Percentiles rank a stretch among this genome's conserved stretches.
Conservation (phyloP, 257 asterid genomes). For the Cynanchum wilfordii region DNA sequence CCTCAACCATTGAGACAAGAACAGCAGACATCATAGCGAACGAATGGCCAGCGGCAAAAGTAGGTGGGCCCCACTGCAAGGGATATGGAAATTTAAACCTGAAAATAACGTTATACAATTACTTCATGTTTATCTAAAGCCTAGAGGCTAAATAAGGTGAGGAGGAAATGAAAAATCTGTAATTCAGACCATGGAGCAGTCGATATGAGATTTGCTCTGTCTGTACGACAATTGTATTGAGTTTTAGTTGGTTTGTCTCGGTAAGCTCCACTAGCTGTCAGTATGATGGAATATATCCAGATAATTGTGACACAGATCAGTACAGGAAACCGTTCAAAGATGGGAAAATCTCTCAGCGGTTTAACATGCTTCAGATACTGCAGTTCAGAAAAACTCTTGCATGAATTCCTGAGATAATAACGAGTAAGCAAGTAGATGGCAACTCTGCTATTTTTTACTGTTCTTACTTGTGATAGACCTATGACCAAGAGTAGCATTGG, state of each 20-base stretch:
- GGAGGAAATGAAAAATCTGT: background rate
- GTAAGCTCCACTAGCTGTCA: slow-evolving; percentile 94
- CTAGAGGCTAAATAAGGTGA: background rate
- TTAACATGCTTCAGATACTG: slow-evolving; percentile 94
- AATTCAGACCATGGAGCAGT: slow-evolving; percentile 83
- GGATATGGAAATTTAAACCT: slow-evolving; percentile 98
- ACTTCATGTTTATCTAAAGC: slow-evolving; percentile 4
- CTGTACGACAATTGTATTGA: slow-evolving; percentile 79
- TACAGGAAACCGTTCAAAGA: slow-evolving; percentile 88
- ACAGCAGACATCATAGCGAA: slow-evolving; percentile 99
- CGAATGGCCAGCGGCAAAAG: slow-evolving; percentile 82
- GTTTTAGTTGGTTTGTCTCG: slow-evolving; percentile 47
- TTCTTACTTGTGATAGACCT: slow-evolving; percentile 82
- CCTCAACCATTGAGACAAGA: slow-evolving; percentile 99
- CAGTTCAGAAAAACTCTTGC: slow-evolving; percentile 25
- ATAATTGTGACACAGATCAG: slow-evolving; percentile 62
- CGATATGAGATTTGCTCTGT: slow-evolving; percentile 75
- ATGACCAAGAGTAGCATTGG: slow-evolving; percentile 84
- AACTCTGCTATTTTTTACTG: background rate
- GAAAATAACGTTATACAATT: slow-evolving; percentile 13
- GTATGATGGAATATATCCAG: slow-evolving; percentile 77
- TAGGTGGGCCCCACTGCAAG: slow-evolving; percentile 98
- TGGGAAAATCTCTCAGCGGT: slow-evolving; percentile 83
- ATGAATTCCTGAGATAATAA: slow-evolving; percentile 18
- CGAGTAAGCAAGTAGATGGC: background rate